Evolutionary conservation across 306 rosid species (phyloP), one percentile per base, ranked within the genome.

Genomic region (Cucurbita ficifolia): DNA sequence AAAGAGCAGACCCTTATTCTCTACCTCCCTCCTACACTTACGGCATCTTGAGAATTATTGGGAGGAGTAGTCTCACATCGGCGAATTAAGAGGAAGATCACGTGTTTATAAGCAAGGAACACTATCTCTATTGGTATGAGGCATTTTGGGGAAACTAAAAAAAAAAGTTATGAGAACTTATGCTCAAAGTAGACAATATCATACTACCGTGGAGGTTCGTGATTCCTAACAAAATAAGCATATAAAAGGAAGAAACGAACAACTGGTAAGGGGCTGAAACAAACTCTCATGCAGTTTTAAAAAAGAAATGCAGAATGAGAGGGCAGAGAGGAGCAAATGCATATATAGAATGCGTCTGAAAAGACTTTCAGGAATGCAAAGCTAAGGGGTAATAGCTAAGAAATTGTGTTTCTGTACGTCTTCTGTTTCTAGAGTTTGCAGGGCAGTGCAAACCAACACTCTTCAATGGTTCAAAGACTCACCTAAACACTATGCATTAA

Each of bases 401-500:
- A 24, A 70, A 49, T 49, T 29, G 58, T 13, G 22, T 70, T 29
- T 43, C 29, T 42, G 24, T 43, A 70, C 74, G 74, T 49, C 57
- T 70, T 43, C 50, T 42, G 22, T 4, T 9, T 10, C 53, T 65
- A 16, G 43, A 49, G 58, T 7, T 49, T 49, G 57, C 9, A 48
- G 24, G 7, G 74, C 13, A 46, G 74, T 49, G 29, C 58, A 70
- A 49, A 12, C 54, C 42, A 46, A 69, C 74, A 70, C 74, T 48
- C 74, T 70, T 70, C 74, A 29, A 49, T 29, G 45, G 57, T 49
- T 70, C 74, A 49, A 70, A 70, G 58, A 33, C 74, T 49, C 43
- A 70, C 74, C 74, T 16, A 14, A 70, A 46, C 8, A 70, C 14
- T 22, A 12, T 67, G 39, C 40, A 45, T 48, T 55, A 68, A 8